Conservation (phyloP, 768 basidiomycete genomes). For the Lentinula sp. region DNA sequence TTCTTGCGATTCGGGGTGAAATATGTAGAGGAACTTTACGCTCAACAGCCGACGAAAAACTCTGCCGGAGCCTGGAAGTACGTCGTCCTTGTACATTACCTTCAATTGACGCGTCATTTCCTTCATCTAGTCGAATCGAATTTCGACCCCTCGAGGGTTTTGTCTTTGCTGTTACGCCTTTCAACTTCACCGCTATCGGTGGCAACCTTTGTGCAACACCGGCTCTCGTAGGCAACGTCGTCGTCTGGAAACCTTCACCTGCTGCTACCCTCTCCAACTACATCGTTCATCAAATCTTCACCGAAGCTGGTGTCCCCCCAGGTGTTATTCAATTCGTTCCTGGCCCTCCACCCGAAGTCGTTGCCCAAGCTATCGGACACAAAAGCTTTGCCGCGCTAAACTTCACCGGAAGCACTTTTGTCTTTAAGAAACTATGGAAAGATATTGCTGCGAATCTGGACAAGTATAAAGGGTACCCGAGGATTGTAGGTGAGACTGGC, state of each 20-base stretch:
- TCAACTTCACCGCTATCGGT: constrained; percentile 98
- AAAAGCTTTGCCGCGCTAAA: constrained; percentile 82
- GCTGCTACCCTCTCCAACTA: constrained; percentile 95
- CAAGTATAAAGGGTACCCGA: constrained; percentile 81
- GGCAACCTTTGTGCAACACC: constrained; percentile 91
- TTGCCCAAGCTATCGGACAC: constrained; percentile 77
- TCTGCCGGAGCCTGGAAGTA: constrained; percentile 91
- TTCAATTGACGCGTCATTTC: not conserved
- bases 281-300: constrained; percentile 82
- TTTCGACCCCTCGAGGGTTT: constrained; percentile 98
- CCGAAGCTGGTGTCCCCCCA: constrained; percentile 90
- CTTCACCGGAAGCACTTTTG: constrained; percentile 92
- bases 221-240: constrained; percentile 90
- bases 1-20: constrained; percentile 97
- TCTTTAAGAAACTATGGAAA: constrained; percentile 97
- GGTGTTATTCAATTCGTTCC: constrained; percentile 98
- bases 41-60: constrained; percentile 86
- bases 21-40: constrained; percentile 92
- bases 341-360: constrained; percentile 79
- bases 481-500: constrained; percentile 96
- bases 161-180: constrained; percentile 94
- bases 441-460: constrained; percentile 88
- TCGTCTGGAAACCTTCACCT: constrained; percentile 97
- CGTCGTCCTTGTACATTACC: constrained; percentile 23
- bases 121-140: constrained; percentile 70